Percentiles rank a stretch among this genome's conserved stretches.
phyloP scores from a whole-genome alignment of 306 rosid species.

The Quercus bicolor region DNA sequence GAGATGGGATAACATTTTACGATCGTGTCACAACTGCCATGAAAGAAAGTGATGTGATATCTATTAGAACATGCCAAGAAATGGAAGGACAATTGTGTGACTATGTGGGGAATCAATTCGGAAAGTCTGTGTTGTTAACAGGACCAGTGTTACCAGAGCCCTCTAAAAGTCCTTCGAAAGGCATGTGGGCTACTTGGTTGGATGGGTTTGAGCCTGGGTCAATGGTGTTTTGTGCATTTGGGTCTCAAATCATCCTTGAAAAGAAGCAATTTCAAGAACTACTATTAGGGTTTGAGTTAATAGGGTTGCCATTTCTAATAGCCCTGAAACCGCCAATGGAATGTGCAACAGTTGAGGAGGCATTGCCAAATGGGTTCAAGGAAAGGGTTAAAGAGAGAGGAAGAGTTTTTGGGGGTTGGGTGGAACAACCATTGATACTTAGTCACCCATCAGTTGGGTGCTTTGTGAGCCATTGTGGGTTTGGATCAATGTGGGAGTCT shows the following conservation, averaged over 20 bases:
- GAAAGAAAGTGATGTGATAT: constrained; percentile 39
- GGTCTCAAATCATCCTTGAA: constrained; percentile 42
- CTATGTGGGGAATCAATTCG: constrained; percentile 35
- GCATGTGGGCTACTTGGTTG: constrained; percentile 35
- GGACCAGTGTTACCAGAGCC: constrained; percentile 38
- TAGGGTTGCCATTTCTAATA: constrained; percentile 45
- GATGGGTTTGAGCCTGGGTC: constrained; percentile 21
- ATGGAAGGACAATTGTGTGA: constrained; percentile 42
- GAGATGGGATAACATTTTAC: constrained; percentile 35
- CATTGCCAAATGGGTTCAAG: constrained; percentile 53
- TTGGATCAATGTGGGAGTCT: constrained; percentile 76
- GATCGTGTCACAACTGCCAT: constrained; percentile 28
- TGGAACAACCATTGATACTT: constrained; percentile 54
- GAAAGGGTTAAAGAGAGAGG: constrained; percentile 53
- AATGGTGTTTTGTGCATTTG: constrained; percentile 57
- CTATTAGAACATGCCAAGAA: constrained; percentile 46
- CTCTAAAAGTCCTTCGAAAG: constrained; percentile 15
- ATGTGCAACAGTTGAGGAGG: constrained; percentile 39
- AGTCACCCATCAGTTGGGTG: constrained; percentile 50
- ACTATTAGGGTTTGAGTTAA: constrained; percentile 47
- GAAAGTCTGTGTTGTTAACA: constrained; percentile 32
- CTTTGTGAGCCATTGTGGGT: constrained; percentile 73
- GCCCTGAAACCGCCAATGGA: constrained; percentile 49
- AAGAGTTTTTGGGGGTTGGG: constrained; percentile 51
- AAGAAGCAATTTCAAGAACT: constrained; percentile 56